phyloP scores from a whole-genome alignment of 805 yeast species.

The Ogataea sp. region DNA sequence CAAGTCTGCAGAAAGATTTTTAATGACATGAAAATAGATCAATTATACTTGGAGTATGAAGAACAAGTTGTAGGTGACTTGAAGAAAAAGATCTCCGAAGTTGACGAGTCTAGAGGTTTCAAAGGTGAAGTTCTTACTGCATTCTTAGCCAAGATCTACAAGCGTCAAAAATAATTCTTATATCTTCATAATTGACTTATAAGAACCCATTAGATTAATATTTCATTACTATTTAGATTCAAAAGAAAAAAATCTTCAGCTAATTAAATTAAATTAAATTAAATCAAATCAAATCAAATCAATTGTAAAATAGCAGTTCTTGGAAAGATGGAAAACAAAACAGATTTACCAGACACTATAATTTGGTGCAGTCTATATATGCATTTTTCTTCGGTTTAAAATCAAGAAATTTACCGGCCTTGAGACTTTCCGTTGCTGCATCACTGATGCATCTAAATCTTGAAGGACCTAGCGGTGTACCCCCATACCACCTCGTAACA shows the following conservation, averaged over 20 bases:
- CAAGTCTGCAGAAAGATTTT: conserved; percentile 64
- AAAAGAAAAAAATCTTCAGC: too few species aligned
- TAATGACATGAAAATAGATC: conserved; percentile 61
- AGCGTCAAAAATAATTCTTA: conserved; percentile 65
- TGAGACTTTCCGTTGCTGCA: conserved; percentile 45
- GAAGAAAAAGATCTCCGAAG: conserved; percentile 50
- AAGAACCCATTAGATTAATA: too few species aligned
- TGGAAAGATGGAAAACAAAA: too few species aligned
- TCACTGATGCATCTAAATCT: conserved; percentile 62
- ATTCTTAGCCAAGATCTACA: conserved; percentile 87
- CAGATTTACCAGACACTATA: conserved; percentile 12
- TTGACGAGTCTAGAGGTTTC: conserved; percentile 92
- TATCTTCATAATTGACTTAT: too few species aligned
- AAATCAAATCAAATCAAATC: too few species aligned
- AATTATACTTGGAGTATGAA: conserved; percentile 73
- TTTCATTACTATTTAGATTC: too few species aligned
- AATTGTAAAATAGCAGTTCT: too few species aligned
- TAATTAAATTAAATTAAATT: too few species aligned
- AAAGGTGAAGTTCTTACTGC: conserved; percentile 77
- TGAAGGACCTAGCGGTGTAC: conserved; percentile 62
- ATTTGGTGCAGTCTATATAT: conserved; percentile 8
- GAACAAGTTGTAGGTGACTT: conserved; percentile 64
- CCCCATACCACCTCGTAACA: conserved; percentile 80
- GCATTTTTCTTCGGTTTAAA: conserved; percentile 1
- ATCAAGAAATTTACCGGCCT: conserved; percentile 24